Evolutionary conservation across 2,329 filamentous ascomycete genomes (phyloP).

Genomic region (Xylariaceae sp.): DNA sequence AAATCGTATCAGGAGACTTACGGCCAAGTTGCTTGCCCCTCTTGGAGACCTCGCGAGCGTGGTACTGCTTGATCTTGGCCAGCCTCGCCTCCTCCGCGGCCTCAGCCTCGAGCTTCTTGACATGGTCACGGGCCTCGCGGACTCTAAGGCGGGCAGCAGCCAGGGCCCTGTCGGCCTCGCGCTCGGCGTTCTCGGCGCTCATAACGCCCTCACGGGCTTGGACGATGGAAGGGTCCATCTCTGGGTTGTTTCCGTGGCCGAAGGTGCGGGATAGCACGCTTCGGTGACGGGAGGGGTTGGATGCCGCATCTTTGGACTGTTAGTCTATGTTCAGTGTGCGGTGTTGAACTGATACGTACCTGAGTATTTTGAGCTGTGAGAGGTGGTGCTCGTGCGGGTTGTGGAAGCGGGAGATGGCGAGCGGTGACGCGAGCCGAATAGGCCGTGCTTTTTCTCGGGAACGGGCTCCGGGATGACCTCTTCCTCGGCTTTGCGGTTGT

Average conservation of each 20-base stretch:
- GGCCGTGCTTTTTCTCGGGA: slow-evolving; percentile 39
- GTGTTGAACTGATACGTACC: slow-evolving; percentile 18
- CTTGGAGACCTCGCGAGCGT: slow-evolving; percentile 63
- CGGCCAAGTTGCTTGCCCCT: slow-evolving; percentile 65
- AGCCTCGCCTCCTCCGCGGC: slow-evolving; percentile 60
- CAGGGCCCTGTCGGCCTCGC: slow-evolving; percentile 61
- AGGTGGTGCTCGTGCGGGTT: slow-evolving; percentile 21
- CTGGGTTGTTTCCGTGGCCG: slow-evolving; percentile 40
- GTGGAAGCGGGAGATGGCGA: slow-evolving; percentile 20
- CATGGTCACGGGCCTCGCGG: slow-evolving; percentile 59
- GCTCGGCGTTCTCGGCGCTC: slow-evolving; percentile 59
- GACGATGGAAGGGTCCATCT: slow-evolving; percentile 59
- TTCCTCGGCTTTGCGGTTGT: slow-evolving; percentile 27
- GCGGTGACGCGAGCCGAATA: slow-evolving; percentile 38
- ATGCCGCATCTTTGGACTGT: slow-evolving; percentile 11
- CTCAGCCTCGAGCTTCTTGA: slow-evolving; percentile 60
- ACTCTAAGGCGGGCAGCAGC: slow-evolving; percentile 55
- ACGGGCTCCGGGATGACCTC: slow-evolving; percentile 38
- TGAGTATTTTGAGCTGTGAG: slow-evolving; percentile 20
- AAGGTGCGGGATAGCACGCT: slow-evolving; percentile 43
- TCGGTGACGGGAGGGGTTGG: slow-evolving; percentile 26
- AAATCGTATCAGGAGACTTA: slow-evolving; percentile 39
- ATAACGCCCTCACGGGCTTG: slow-evolving; percentile 59
- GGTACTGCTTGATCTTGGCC: slow-evolving; percentile 65
- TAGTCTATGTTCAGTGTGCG: background rate